phyloP scores from a whole-genome alignment of 352 stramenopile species.

The Phytophthora syringae region DNA sequence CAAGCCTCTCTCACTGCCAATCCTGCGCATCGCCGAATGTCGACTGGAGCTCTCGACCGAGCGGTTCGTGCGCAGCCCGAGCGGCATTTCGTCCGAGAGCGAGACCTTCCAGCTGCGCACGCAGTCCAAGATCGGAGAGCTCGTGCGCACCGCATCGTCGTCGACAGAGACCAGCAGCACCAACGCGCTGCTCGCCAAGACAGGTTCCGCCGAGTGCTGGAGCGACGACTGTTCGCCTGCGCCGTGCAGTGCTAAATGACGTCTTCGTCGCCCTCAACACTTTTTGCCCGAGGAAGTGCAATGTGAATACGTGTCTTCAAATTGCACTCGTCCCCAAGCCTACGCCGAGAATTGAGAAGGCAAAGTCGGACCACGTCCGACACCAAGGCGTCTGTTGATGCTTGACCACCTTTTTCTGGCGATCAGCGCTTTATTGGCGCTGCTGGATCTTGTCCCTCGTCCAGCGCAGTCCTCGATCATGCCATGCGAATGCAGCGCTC shows the following conservation, averaged over 20 bases:
- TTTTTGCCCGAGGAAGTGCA: conserved; percentile 5
- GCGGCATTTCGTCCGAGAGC: conserved; percentile 44
- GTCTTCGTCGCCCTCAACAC: too few relatives aligned
- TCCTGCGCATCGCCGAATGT: not conserved
- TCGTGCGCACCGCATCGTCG: conserved; percentile 31
- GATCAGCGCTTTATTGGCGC: not conserved
- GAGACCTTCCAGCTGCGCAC: conserved; percentile 42
- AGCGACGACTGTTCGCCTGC: conserved; percentile 18
- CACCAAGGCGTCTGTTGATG: too few relatives aligned
- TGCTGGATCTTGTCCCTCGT: not conserved
- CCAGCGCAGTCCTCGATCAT: not conserved
- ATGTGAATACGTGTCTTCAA: not conserved
- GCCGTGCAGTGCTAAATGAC: conserved; percentile 7
- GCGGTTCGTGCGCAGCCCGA: conserved; percentile 3
- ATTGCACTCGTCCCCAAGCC: not conserved
- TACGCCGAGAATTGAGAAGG: too few relatives aligned
- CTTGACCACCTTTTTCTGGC: not conserved
- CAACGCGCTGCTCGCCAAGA: conserved; percentile 48
- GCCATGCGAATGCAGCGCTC: not conserved
- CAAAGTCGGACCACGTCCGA: too few relatives aligned
- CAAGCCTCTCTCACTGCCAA: conserved; percentile 7
- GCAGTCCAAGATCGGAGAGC: conserved; percentile 35
- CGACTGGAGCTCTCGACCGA: not conserved
- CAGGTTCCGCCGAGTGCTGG: conserved; percentile 52
- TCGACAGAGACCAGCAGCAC: conserved; percentile 20